These are phyloP conservation scores for Hypoxylon perforatum DNA, from an alignment of 495 filamentous ascomycete genomes.

Conservation along the genomic window DNA sequence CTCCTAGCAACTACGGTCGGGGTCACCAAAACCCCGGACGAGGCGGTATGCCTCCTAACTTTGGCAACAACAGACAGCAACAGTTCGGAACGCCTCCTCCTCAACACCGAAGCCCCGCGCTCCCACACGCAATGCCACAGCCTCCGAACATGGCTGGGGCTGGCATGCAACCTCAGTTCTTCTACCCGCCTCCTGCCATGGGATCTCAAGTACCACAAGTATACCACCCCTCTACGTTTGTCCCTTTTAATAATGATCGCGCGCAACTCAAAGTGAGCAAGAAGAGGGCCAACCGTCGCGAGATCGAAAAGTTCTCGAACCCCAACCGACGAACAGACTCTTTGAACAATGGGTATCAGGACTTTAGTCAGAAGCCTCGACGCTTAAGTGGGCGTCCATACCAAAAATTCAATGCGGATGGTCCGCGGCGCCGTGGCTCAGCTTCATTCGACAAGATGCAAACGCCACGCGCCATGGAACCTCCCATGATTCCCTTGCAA, in stretches of 20 bases:
- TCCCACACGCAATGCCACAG: conserved; percentile 71
- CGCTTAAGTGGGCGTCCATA: conserved; percentile 57
- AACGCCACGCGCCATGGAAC: conserved; percentile 29
- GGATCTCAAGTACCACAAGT: conserved; percentile 67
- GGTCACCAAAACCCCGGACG: conserved; percentile 70
- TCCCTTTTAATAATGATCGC: conserved; percentile 41
- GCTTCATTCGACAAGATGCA: conserved; percentile 23
- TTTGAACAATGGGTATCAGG: conserved; percentile 45
- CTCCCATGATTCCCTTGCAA: conserved; percentile 45
- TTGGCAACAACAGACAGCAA: conserved; percentile 51
- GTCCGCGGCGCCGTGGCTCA: conserved; percentile 26
- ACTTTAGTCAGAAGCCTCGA: conserved; percentile 45
- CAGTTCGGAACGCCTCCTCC: conserved; percentile 42
- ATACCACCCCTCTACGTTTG: conserved; percentile 67
- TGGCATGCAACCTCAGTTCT: conserved; percentile 65
- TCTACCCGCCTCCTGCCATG: conserved; percentile 66
- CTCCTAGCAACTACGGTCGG: conserved; percentile 68
- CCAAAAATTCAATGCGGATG: conserved; percentile 33
- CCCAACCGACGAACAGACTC: conserved; percentile 46
- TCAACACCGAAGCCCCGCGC: conserved; percentile 75
- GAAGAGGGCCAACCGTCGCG: conserved; percentile 56
- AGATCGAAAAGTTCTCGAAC: conserved; percentile 58
- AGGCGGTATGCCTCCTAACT: conserved; percentile 73
- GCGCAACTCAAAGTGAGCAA: conserved; percentile 46
- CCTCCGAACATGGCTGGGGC: conserved; percentile 72